Conservation (phyloP, 2,329 filamentous ascomycete species). For the Colletotrichum acutatum region DNA sequence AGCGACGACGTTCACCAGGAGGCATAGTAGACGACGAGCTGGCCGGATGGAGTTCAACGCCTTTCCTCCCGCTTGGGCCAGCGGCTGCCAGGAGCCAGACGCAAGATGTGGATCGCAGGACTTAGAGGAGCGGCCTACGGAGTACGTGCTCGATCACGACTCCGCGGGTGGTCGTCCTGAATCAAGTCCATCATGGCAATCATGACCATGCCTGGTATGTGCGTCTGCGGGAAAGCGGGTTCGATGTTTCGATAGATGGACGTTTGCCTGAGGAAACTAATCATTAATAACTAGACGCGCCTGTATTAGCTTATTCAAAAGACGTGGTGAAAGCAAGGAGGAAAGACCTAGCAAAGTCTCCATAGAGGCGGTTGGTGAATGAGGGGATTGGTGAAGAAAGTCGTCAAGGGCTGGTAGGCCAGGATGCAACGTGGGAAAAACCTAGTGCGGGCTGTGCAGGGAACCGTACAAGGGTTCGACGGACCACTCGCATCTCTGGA, state of each 20-base stretch:
- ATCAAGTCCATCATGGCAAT: constrained; percentile 3
- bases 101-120: not conserved
- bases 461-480: constrained; percentile 16
- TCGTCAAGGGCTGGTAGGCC: constrained; percentile 22
- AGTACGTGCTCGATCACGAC: not conserved
- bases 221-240: constrained; percentile 14
- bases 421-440: constrained; percentile 35
- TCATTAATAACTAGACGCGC: not conserved
- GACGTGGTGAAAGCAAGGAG: not conserved
- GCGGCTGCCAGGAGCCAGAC: not conserved
- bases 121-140: too few relatives aligned
- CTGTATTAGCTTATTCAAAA: not conserved
- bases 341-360: constrained; percentile 5
- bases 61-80: not conserved
- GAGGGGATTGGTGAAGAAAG: constrained; percentile 26
- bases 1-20: not conserved
- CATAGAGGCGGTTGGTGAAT: not conserved
- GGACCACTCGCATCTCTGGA: constrained; percentile 37
- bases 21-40: not conserved
- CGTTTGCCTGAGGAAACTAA: not conserved
- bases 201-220: not conserved
- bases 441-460: constrained; percentile 29
- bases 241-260: not conserved
- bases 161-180: not conserved
- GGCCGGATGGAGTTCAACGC: not conserved